These are phyloP conservation scores for Myxozyma geophila DNA, from an alignment of 805 yeast species.

Conservation along the genomic window DNA sequence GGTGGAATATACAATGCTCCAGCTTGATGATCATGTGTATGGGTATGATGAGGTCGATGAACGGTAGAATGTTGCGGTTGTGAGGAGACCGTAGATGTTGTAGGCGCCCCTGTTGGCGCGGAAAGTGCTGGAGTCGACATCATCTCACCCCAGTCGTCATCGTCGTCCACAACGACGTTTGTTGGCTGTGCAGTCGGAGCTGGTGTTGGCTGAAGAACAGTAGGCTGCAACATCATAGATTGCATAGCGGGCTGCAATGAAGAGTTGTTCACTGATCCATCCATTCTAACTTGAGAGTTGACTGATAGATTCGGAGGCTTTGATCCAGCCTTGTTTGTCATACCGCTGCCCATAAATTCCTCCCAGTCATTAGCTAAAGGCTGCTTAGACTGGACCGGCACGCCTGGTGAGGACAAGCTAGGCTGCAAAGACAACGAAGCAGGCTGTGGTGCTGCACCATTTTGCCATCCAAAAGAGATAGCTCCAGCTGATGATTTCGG, in stretches of 20 bases:
- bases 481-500: not conserved
- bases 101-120: not conserved
- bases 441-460: not conserved
- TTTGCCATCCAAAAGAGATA: slow-evolving; percentile 25
- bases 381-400: not conserved
- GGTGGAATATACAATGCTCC: slow-evolving; percentile 21
- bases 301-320: not conserved
- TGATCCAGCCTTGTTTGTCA: not conserved
- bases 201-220: slow-evolving; percentile 5
- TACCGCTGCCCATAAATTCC: slow-evolving; percentile 4
- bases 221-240: slow-evolving; percentile 15
- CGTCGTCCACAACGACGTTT: not conserved
- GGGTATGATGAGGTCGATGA: slow-evolving; percentile 22
- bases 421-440: not conserved
- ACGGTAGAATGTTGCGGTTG: not conserved
- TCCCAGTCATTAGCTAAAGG: slow-evolving; percentile 18
- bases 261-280: not conserved
- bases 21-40: slow-evolving; percentile 1
- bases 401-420: not conserved
- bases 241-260: not conserved
- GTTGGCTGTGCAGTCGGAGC: not conserved
- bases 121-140: slow-evolving; percentile 17
- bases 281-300: not conserved
- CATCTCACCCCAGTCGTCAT: slow-evolving; percentile 29
- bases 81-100: not conserved